phyloP scores from a whole-genome alignment of 2,329 filamentous ascomycete species.

The Stachybotrys elegans region DNA sequence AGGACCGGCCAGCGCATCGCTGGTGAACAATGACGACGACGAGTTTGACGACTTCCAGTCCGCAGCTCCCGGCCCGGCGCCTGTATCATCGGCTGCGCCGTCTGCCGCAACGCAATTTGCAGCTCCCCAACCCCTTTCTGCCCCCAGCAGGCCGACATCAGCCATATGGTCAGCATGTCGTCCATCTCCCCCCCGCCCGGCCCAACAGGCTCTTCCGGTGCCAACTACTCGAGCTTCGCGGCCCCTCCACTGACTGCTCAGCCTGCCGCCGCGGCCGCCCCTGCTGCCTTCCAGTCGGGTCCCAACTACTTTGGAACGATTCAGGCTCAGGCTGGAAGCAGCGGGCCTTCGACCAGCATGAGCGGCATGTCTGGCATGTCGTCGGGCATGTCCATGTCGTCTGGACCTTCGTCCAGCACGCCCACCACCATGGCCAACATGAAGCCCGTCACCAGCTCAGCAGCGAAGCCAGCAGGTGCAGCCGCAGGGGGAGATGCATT shows the following conservation, averaged over 20 bases:
- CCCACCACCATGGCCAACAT: slow-evolving; percentile 37
- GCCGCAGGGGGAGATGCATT: slow-evolving; percentile 75
- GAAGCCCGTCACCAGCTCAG: slow-evolving; percentile 41
- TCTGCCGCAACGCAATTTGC: slow-evolving; percentile 63
- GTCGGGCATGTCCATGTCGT: not conserved
- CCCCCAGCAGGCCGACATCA: slow-evolving; percentile 75
- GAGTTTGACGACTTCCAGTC: slow-evolving; percentile 99
- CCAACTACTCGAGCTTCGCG: slow-evolving; percentile 59
- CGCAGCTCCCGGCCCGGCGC: slow-evolving; percentile 57
- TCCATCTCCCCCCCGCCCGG: slow-evolving; percentile 73
- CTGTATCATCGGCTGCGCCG: slow-evolving; percentile 47
- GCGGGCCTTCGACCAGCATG: slow-evolving; percentile 17
- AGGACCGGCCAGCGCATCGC: slow-evolving; percentile 18
- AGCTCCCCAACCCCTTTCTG: slow-evolving; percentile 80
- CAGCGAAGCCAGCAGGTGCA: slow-evolving; percentile 49
- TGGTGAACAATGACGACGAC: slow-evolving; percentile 66
- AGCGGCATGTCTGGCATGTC: slow-evolving; percentile 22
- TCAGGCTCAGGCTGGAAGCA: slow-evolving; percentile 30
- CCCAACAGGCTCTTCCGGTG: slow-evolving; percentile 46
- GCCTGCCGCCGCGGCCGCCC: slow-evolving; percentile 45
- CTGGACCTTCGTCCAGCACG: slow-evolving; percentile 26
- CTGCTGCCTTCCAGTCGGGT: slow-evolving; percentile 65
- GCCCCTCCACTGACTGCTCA: slow-evolving; percentile 25
- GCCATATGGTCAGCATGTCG: slow-evolving; percentile 72
- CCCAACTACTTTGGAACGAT: slow-evolving; percentile 97